Evolutionary conservation across 2,329 filamentous ascomycete genomes (phyloP), one percentile per base, ranked within the genome.

Genomic region (Nothomitra cinnamomea): DNA sequence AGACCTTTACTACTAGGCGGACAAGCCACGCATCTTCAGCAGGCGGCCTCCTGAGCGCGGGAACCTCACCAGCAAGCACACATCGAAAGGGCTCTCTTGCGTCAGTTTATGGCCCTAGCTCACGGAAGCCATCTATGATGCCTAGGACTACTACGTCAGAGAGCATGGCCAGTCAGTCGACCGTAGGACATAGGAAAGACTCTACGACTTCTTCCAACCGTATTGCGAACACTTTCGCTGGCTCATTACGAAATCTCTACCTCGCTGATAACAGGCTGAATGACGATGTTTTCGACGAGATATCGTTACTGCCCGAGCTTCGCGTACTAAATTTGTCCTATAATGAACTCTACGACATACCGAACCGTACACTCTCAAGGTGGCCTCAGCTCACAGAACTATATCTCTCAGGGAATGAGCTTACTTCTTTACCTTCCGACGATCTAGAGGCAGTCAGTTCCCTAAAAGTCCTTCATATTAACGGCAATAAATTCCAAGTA

Each of bases 401-500:
- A 13, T 96, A 96, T 62, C 74, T 98, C 2, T 96, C 92, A 1
- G 90, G 92, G 25, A 98, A 98, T 61, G 88, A 95, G 61, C 72
- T 98, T 53, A 94, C 88, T 0, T 90, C 84, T 13, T 70, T 98
- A 40, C 92, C 92, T 1, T 87, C 88, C 0, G 92, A 98, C 67
- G 92, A 98, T 61, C 73, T 98, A 47, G 90, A 95, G 67, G 87
- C 95, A 63, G 83, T 85, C 56, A 88, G 85, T 62, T 79, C 87
- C 52, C 74, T 98, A 40, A 89, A 92, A 65, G 81, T 94, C 3
- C 76, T 98, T 5, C 88, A 96, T 65, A 86, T 98, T 69, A 98
- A 98, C 69, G 86, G 84, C 64, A 98, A 98, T 71, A 92, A 94
- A 64, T 98, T 98, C 65, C 94, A 94, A 60, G 94, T 94, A 35